Conservation (phyloP, 2,329 filamentous ascomycete genomes). For the Capronia epimyces region DNA sequence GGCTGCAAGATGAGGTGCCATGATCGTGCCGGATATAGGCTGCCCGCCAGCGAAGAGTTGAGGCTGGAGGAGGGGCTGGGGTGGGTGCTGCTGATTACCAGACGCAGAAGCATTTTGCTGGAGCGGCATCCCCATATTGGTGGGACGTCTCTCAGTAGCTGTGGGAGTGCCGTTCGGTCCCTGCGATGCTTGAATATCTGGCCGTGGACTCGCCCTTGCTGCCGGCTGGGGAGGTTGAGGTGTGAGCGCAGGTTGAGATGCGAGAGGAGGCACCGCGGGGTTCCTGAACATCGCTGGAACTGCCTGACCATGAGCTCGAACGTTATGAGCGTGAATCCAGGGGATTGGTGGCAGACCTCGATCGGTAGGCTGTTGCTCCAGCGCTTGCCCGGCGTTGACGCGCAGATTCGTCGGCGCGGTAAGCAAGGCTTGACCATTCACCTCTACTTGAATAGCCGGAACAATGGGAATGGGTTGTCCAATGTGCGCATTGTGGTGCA, state of each 20-base stretch:
- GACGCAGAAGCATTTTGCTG: background rate
- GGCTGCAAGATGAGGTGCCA: background rate
- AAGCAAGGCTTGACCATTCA: background rate
- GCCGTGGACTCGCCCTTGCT: background rate
- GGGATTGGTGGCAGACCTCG: no score
- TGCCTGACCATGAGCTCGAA: background rate
- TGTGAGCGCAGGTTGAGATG: background rate
- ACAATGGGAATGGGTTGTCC: background rate
- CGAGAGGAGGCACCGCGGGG: background rate
- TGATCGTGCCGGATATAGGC: background rate
- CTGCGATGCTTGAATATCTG: background rate
- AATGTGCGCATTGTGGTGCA: background rate
- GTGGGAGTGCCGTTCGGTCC: background rate
- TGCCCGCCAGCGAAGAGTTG: background rate
- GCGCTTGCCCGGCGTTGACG: background rate
- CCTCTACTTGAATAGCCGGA: background rate
- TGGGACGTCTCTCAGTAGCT: background rate
- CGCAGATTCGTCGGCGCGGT: background rate
- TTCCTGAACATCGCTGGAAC: background rate
- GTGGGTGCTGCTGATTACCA: background rate
- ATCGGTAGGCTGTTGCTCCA: background rate
- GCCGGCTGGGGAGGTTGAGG: background rate
- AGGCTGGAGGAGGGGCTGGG: background rate
- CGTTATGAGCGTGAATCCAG: background rate
- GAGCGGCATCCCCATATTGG: background rate